Percentiles rank a stretch among this genome's conserved stretches.
Evolutionary conservation across 2,329 filamentous ascomycete species (phyloP).

Genomic region (Aureobasidium sp.): DNA sequence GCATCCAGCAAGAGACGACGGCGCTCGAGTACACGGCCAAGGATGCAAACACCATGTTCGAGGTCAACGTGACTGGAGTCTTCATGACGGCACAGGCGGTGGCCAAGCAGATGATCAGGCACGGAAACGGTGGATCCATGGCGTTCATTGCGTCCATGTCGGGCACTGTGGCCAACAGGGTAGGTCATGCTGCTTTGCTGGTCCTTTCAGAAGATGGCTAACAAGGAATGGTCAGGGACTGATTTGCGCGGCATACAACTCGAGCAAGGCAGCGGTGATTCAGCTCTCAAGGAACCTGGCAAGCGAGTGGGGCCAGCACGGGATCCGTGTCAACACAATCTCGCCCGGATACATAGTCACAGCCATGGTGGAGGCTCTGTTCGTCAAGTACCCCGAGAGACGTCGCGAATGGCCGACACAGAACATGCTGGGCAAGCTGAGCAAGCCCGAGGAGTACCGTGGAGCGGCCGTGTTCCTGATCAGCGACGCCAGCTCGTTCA

Average conservation of each 20-base stretch:
- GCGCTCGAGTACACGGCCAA: slow-evolving; percentile 67
- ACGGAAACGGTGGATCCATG: slow-evolving; percentile 51
- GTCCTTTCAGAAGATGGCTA: not conserved
- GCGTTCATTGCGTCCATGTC: slow-evolving; percentile 56
- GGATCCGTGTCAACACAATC: slow-evolving; percentile 73
- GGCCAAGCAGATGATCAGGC: slow-evolving; percentile 54
- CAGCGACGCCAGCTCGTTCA: slow-evolving; percentile 41
- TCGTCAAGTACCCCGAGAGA: slow-evolving; percentile 63
- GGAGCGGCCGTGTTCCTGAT: slow-evolving; percentile 32
- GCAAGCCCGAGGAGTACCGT: slow-evolving; percentile 29
- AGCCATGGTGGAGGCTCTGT: slow-evolving; percentile 74
- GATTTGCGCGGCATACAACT: slow-evolving; percentile 63
- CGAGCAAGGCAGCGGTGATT: slow-evolving; percentile 64
- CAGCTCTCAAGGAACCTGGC: slow-evolving; percentile 64
- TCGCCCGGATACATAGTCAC: slow-evolving; percentile 74
- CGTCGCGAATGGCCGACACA: slow-evolving; percentile 64
- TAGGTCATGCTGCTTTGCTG: slow-evolving; percentile 32
- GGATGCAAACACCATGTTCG: slow-evolving; percentile 54
- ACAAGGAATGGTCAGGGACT: slow-evolving; percentile 41
- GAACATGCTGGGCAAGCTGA: slow-evolving; percentile 62
- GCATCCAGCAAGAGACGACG: slow-evolving; percentile 73
- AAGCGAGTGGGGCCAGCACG: slow-evolving; percentile 61
- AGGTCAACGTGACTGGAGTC: slow-evolving; percentile 52
- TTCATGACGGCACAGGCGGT: slow-evolving; percentile 57
- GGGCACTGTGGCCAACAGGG: slow-evolving; percentile 52